Percentiles rank a stretch among this genome's conserved stretches.
These are phyloP conservation scores for Centella asiatica DNA, from an alignment of 129 eudicot genomes.

Conservation along the genomic window DNA sequence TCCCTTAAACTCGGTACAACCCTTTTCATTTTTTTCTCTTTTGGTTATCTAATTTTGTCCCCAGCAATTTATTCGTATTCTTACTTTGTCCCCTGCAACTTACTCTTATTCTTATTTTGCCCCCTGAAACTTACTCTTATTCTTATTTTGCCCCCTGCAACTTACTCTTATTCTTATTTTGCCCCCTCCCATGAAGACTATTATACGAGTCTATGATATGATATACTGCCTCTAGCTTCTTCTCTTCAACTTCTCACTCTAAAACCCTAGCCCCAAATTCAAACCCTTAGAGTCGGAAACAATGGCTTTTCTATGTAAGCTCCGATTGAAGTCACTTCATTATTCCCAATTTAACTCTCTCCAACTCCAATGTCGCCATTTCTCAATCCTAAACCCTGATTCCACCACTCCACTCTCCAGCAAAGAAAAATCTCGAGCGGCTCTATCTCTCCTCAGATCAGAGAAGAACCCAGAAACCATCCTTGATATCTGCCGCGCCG, in stretches of 20 bases:
- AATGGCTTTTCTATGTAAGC: conserved; percentile 27
- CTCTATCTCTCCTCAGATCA: conserved; percentile 53
- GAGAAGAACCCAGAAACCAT: conserved; percentile 71
- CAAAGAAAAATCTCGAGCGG: conserved; percentile 59
- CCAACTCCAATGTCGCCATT: conserved; percentile 22
- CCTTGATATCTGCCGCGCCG: conserved; percentile 71
- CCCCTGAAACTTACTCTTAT: no score
- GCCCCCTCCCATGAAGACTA: no score
- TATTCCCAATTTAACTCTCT: conserved; percentile 3
- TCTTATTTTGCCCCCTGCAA: no score
- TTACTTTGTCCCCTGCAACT: no score
- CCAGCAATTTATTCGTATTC: not conserved
- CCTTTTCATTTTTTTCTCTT: not conserved
- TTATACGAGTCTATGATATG: no score
- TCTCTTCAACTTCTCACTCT: not conserved
- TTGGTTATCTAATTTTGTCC: not conserved
- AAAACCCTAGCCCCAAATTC: conserved; percentile 4
- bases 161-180: no score
- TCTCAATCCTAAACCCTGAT: conserved; percentile 61
- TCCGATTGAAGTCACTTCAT: conserved; percentile 10
- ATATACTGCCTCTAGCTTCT: not conserved
- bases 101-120: no score
- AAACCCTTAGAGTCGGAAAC: not conserved
- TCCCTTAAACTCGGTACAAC: not conserved
- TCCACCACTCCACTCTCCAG: conserved; percentile 44